Base-by-base conservation (phyloP, 106 monocot genomes). In the Iris macrosiphon region DNA sequence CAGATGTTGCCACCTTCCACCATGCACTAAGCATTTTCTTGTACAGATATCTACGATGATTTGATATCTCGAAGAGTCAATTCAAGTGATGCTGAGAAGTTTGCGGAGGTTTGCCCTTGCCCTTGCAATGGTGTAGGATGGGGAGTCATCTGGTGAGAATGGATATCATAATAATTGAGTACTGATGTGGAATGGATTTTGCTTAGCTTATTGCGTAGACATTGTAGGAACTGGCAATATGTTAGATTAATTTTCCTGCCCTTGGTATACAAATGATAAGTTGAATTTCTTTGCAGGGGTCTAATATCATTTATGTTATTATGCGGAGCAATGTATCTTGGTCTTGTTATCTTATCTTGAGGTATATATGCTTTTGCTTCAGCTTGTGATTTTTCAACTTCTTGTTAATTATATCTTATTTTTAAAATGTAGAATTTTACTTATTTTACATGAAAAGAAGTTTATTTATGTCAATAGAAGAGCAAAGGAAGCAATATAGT, bases 291-390 rank as follows among this genome's bases (percentile, higher is more conserved):
- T 67, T 75, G 66, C 75, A 89, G 89, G 85, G 95, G 95, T 56
- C 44, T 96, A 11, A 80, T 89, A 69, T 96, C 95, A 15, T 89
- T 96, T 67, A 54, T 45, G 53, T 90, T 79, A 69, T 64, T 96
- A 10, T 86, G 82, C 64, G 79, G 67, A 72, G 82, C 86, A 21
- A 77, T 89, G 79, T 96, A 96, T 60, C 82, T 89, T 57, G 85
- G 77, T 37, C 77, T 96, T 41, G 95, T 89, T 49, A 96, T 96
- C 55, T 64, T 89, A 14, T 89, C 95, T 44, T 86, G 41, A 93
- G 75, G 81, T 41, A 57, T 38, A 15, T 4, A 24, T 57, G 2
- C 37, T 40, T 40, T 48, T 2, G 21, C 16, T 20, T 48, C 23
- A 25, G 23, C 26, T 48, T 48, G 7, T 26, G n/a, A n/a, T 4